Percentiles rank a stretch among this genome's conserved stretches.
Conservation (phyloP, 225 moss, liverwort and hornwort species). For the Physcomitrellopsis africana region DNA sequence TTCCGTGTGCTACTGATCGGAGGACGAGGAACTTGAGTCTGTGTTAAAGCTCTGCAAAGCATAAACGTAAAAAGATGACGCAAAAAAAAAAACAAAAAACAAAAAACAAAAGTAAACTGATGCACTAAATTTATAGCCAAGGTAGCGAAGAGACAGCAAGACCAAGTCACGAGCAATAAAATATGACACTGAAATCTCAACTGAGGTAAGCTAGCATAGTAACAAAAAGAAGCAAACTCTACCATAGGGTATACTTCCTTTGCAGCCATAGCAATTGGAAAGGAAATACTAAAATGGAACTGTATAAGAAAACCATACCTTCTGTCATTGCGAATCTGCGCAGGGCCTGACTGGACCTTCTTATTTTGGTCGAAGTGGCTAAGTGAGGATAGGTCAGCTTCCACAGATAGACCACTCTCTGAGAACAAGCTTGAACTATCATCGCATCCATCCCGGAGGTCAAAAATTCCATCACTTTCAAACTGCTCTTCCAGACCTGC, state of each 20-base stretch:
- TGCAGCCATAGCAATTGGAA: background rate
- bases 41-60: slow-evolving; percentile 37
- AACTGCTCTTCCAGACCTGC: slow-evolving; percentile 70
- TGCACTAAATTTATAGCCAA: slow-evolving; percentile 12
- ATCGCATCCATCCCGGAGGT: slow-evolving; percentile 64
- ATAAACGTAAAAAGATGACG: background rate
- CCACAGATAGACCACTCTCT: slow-evolving; percentile 64
- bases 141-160: background rate
- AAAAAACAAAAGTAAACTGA: background rate
- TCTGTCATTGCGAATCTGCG: slow-evolving; percentile 29
- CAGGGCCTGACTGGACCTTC: slow-evolving; percentile 39
- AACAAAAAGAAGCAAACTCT: slow-evolving; percentile 1
- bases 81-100: background rate
- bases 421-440: slow-evolving; percentile 71
- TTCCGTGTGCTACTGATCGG: slow-evolving; percentile 38
- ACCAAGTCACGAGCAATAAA: slow-evolving; percentile 12
- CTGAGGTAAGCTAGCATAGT: background rate
- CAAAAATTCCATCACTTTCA: slow-evolving; percentile 70
- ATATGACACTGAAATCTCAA: background rate
- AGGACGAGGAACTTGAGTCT: slow-evolving; percentile 52
- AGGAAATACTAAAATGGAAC: slow-evolving; percentile 13
- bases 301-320: slow-evolving; percentile 27
- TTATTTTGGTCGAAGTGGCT: slow-evolving; percentile 53
- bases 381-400: slow-evolving; percentile 53
- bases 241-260: slow-evolving; percentile 5